Base-by-base conservation (phyloP, 257 asterid species). In the Forsythia viridissima region DNA sequence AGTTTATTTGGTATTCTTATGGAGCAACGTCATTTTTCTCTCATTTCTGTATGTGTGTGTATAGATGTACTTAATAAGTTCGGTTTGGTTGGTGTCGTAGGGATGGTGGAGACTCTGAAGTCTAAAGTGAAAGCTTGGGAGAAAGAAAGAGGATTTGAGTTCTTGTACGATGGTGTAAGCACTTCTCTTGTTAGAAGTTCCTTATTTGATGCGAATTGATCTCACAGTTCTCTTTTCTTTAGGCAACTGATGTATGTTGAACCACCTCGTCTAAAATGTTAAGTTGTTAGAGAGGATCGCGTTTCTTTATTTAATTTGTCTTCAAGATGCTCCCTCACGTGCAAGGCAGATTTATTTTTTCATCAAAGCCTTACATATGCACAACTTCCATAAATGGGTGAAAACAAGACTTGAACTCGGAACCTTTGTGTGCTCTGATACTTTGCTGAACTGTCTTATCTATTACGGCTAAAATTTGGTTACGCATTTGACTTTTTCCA, bases 161-260 rank as follows among this genome's bases (percentile, higher is more conserved):
- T 93, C 89, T 81, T 86, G 71, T 95, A 89, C 42, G 97, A 91
- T 75, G 97, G 97, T 80, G 99, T 95, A 91, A 89, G 91, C 71
- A 79, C 74, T 81, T 61, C 34, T 74, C 48, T 36, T 4, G 57
- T 13, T 63, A 34, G 30, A 55, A 6, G 13, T 72, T 18, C 67
- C 73, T 67, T 71, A 52, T 24, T 51, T 18, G 57, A 76, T 76
- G 10, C 30, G 12, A 40, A 41, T 10, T 13, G 52, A 38, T 55
- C 3, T 4, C 21, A 5, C n/a, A 48, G 20, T 44, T 30, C 44
- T 21, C 51, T 63, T 51, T 66, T 63, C 16, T 55, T 40, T 66
- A 55, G 16, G 57, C 40, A 39, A 66, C 24, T 42, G n/a, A 42
- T 48, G 40, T 18, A 51, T 34, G 1, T 36, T 55, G 3, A 18